Percentiles rank a stretch among this genome's conserved stretches.
phyloP scores from a whole-genome alignment of 345 rosid species.

The Bruguiera gymnorhiza region DNA sequence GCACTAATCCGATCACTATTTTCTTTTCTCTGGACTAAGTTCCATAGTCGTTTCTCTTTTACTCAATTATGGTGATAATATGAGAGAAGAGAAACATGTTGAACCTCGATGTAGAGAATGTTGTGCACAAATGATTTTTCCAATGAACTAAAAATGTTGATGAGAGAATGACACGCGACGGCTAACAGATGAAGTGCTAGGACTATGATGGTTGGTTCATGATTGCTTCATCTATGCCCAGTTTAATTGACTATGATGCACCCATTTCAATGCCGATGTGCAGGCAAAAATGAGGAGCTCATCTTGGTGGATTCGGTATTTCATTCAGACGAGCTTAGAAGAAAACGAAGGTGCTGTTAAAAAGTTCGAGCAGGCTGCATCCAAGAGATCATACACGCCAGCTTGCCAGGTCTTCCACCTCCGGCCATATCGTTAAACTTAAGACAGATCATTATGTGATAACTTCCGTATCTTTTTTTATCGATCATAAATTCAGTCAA shows the following conservation, averaged over 20 bases:
- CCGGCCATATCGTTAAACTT: conserved; percentile 5
- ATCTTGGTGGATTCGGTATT: conserved; percentile 46
- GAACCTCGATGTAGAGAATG: background rate
- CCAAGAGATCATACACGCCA: conserved; percentile 25
- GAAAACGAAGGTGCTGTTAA: conserved; percentile 40
- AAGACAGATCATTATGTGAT: background rate
- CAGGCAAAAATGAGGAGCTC: conserved; percentile 51
- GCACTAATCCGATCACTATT: background rate
- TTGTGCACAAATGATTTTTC: background rate
- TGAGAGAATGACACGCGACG: background rate
- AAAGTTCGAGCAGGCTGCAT: conserved; percentile 41
- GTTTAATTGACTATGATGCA: background rate
- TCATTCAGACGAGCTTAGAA: conserved; percentile 44
- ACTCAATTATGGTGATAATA: background rate
- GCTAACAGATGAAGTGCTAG: background rate
- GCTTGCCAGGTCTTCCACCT: conserved; percentile 23
- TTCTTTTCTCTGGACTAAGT: background rate
- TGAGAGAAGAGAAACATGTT: background rate
- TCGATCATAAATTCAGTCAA: background rate
- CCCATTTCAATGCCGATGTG: background rate
- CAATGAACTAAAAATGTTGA: background rate
- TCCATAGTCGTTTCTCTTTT: background rate
- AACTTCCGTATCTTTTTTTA: background rate
- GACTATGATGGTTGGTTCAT: background rate
- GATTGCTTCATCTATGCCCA: background rate